Conservation (phyloP, 345 rosid species). For the Xanthoceras sorbifolium region DNA sequence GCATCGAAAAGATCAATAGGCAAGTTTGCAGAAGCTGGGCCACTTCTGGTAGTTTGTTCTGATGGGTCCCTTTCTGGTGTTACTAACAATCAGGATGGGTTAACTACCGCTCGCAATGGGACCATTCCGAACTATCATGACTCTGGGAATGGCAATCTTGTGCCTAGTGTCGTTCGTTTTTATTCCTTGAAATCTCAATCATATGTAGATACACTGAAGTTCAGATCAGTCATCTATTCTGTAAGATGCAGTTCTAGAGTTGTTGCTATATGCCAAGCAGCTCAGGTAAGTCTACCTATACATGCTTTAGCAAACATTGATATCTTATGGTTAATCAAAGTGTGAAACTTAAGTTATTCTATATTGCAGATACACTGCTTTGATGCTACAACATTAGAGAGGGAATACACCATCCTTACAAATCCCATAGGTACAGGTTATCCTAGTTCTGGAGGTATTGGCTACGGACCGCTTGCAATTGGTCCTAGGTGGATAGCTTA, state of each 20-base stretch:
- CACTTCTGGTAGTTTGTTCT: conserved; percentile 74
- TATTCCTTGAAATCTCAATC: conserved; percentile 84
- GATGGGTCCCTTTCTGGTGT: conserved; percentile 50
- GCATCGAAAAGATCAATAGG: conserved; percentile 43
- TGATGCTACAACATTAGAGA: conserved; percentile 61
- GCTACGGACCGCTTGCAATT: conserved; percentile 93
- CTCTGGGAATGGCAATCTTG: conserved; percentile 37
- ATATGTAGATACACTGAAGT: conserved; percentile 67
- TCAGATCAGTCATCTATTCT: conserved; percentile 70
- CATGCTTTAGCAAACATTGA: not conserved
- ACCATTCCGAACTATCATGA: conserved; percentile 41
- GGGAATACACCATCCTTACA: conserved; percentile 62
- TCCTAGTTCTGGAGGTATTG: conserved; percentile 62
- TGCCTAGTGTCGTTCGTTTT: conserved; percentile 59
- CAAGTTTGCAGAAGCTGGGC: conserved; percentile 58
- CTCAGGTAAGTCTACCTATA: conserved; percentile 59
- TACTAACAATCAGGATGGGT: conserved; percentile 44
- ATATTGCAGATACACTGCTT: conserved; percentile 82
- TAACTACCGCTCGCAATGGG: conserved; percentile 37
- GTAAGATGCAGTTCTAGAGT: conserved; percentile 89
- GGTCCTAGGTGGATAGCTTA: conserved; percentile 97
- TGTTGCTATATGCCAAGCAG: conserved; percentile 75
- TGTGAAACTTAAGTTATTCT: conserved; percentile 19
- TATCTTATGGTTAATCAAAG: not conserved
- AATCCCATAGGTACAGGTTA: conserved; percentile 51